Evolutionary conservation across 169 alveolate species (phyloP), one percentile per base, ranked within the genome.

Genomic region (Theileria annulata): DNA sequence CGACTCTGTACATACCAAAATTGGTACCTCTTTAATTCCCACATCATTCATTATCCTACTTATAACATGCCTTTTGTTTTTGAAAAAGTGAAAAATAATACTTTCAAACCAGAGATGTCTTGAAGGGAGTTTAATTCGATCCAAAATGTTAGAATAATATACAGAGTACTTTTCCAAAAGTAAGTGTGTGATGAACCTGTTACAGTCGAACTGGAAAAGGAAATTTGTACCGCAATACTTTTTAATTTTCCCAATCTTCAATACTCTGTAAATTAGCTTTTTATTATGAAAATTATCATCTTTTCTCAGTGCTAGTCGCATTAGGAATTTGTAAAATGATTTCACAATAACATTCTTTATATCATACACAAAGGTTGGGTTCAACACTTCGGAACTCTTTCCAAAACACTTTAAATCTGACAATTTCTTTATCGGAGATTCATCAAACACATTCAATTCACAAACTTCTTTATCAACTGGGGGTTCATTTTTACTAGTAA

Each of bases 61-160:
- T 9, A 47, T 67, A 10, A 48, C 25, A 19, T 51, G n/a, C 42
- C 56, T 74, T 47, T 27, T 19, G 15, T 79, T 76, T 58, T 77
- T 82, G 27, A 75, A 28, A 58, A 76, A 63, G 49, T 37, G 9
- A 21, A 72, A 75, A 9, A 82, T 37, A 17, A 82, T 63, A 15
- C 73, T 60, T 63, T 82, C 86, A 74, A 82, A 82, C 89, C 89
- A 82, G 10, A 67, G 59, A 37, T 75, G 85, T 21, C 71, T 42
- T 19, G 33, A 15, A 15, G 89, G 89, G n/a, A 82, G 63, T 3
- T 30, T 23, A 3, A 82, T 85, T 8, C 19, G 31, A n/a, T 60
- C 69, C 59, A 82, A 15, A 28, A 82, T 82, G 62, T 54, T 69
- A 0, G 76, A 6, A 66, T 69, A 69, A 35, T 49, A 54, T 0